phyloP scores from a whole-genome alignment of 805 yeast species.

The Yamadazyma ubonensis region DNA sequence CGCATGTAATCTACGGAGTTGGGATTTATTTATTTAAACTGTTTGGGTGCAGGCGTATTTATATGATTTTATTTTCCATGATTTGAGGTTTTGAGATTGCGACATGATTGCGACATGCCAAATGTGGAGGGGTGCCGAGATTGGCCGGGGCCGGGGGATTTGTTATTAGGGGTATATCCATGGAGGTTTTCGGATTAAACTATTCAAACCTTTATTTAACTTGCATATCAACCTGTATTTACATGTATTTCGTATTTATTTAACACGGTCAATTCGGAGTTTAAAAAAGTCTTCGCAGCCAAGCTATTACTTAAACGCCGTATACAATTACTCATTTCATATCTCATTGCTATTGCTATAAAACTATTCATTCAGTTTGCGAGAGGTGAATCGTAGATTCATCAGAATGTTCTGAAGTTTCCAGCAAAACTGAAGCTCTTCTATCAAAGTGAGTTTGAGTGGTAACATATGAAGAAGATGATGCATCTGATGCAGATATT shows the following conservation, averaged over 20 bases:
- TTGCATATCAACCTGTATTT: no score
- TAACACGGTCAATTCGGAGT: no score
- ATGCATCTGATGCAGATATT: constrained; percentile 1
- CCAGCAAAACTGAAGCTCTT: not conserved
- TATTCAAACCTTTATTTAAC: no score
- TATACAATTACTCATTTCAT: not conserved
- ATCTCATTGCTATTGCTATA: not conserved
- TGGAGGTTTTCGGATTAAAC: not conserved
- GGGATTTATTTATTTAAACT: not conserved
- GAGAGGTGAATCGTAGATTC: constrained; percentile 3
- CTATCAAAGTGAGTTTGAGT: constrained; percentile 1
- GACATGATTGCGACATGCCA: constrained; percentile 4
- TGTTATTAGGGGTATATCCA: no score
- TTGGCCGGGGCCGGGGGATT: constrained; percentile 7
- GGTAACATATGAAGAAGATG: constrained; percentile 2
- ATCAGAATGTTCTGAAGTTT: not conserved
- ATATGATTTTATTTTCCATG: not conserved
- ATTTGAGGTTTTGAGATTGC: not conserved
- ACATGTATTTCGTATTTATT: no score
- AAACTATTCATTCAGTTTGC: not conserved
- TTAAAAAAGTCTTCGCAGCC: no score
- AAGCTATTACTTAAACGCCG: not conserved
- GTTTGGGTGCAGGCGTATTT: constrained; percentile 1
- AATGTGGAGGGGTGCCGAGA: constrained; percentile 9
- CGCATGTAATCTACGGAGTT: constrained; percentile 1